phyloP scores from a whole-genome alignment of 106 monocot genomes.

The Dendrobium huoshanense region DNA sequence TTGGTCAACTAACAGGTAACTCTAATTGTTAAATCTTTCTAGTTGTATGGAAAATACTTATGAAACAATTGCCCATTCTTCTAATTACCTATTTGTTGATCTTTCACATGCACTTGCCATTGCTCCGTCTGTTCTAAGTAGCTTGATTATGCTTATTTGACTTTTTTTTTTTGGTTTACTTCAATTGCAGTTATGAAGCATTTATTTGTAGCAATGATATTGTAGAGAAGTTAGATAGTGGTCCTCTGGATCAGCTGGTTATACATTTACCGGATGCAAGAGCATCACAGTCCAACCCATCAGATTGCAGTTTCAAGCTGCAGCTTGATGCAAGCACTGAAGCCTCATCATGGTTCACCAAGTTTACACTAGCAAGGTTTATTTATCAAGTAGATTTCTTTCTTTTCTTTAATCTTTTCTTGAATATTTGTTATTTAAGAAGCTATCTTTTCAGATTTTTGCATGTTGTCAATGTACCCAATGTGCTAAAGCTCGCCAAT shows the following conservation, averaged over 20 bases:
- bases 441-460: conserved; percentile 43
- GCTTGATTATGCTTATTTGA: background rate
- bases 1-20: conserved; percentile 52
- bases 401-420: background rate
- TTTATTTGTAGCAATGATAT: conserved; percentile 19
- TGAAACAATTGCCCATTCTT: background rate
- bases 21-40: background rate
- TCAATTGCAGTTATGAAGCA: conserved; percentile 28
- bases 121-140: background rate
- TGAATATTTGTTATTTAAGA: background rate
- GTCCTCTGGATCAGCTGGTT: conserved; percentile 25
- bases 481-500: conserved; percentile 29
- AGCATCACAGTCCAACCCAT: conserved; percentile 14
- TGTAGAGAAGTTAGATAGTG: conserved; percentile 23
- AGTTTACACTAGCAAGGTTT: conserved; percentile 59
- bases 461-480: conserved; percentile 40
- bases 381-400: background rate
- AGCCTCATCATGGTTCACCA: conserved; percentile 78
- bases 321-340: conserved; percentile 20
- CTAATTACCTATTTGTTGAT: background rate
- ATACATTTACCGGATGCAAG: conserved; percentile 49
- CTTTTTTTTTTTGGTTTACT: background rate
- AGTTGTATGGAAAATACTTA: background rate
- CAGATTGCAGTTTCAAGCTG: conserved; percentile 52
- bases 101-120: background rate